Base-by-base conservation (phyloP, 2,329 filamentous ascomycete species). In the Stagonosporopsis chrysanthemi region DNA sequence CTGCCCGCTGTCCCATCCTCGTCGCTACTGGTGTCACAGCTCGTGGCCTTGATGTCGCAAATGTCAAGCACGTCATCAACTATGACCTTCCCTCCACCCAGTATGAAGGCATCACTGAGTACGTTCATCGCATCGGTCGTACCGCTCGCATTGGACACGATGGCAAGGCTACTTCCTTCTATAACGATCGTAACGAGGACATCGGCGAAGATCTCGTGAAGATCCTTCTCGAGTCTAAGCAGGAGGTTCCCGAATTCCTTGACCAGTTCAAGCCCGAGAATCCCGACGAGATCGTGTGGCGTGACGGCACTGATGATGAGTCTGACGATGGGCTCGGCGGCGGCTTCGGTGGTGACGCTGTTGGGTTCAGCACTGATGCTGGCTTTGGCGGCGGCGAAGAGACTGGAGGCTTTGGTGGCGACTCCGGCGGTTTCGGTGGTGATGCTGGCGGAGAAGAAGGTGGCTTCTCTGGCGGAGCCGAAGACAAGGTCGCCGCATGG, bases 71-170 rank as follows among this genome's bases (percentile, higher is more conserved):
- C 63, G 90, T 99, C 58, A 89, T 99, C 83, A 98, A 99, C 78
- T 98, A 88, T 67, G 93, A 98, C 60, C 81, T 98, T 1, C 94
- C 94, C 0, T 87, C 83, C 5, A 78, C 82, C 40, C 81, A 86
- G 0, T 84, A 94, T 66, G 92, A 92, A n/a, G 94, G 93, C 2
- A 96, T 97, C 53, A 88, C 91, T 45, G 95, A 98, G 74, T 99
- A 98, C 68, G 88, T 90, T 24, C 95, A 99, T 72, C 91, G 95
- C 12, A 98, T 98, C 72, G 95, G 95, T 61, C 93, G 95, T 59
- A 99, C 95, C 65, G 95, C 91, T 52, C 91, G 95, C 50, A 97
- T 97, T 71, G 95, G 95, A 2, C 90, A 97, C 65, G 83, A 85
- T 41, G 95, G 95, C 17, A 79, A 92, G 5, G 93, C 95, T 0